Conservation (phyloP, 140 eudicot species). For the Bidens hawaiensis region DNA sequence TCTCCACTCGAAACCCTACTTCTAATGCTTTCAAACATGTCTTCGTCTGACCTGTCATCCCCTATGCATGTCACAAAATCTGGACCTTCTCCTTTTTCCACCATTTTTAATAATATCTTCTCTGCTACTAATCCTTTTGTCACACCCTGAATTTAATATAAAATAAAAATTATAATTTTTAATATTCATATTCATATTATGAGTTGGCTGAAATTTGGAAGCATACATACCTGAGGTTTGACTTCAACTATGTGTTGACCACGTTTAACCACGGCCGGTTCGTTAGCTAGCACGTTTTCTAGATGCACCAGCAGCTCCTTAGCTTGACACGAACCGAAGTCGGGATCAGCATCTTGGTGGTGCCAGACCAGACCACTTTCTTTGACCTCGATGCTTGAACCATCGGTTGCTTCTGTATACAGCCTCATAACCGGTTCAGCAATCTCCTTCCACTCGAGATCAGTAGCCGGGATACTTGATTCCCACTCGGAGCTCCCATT, state of each 20-base stretch:
- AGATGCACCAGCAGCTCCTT: constrained; percentile 74
- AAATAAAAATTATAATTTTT: too few relatives aligned
- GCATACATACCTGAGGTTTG: constrained; percentile 67
- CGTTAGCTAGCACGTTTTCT: constrained; percentile 78
- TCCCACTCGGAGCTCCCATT: constrained; percentile 49
- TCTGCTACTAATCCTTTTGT: constrained; percentile 67
- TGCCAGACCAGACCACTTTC: constrained; percentile 79
- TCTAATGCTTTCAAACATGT: constrained; percentile 73
- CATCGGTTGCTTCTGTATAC: constrained; percentile 71
- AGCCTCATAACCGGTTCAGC: constrained; percentile 59
- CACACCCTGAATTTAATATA: constrained; percentile 46
- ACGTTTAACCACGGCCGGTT: constrained; percentile 71
- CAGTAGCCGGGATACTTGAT: constrained; percentile 22
- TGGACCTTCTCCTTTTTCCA: constrained; percentile 40
- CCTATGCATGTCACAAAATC: constrained; percentile 83
- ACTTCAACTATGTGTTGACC: constrained; percentile 92
- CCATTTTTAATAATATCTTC: constrained; percentile 55
- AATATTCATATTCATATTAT: too few relatives aligned
- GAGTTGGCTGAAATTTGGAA: too few relatives aligned
- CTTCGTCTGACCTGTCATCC: constrained; percentile 80
- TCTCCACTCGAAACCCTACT: constrained; percentile 37
- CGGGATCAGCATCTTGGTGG: constrained; percentile 67
- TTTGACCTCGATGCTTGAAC: constrained; percentile 64
- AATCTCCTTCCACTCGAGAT: constrained; percentile 58
- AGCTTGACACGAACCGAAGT: constrained; percentile 64